Evolutionary conservation across 1,284 basidiomycete species (phyloP), one percentile per base, ranked within the genome.

Genomic region (Boletus holoroseus): DNA sequence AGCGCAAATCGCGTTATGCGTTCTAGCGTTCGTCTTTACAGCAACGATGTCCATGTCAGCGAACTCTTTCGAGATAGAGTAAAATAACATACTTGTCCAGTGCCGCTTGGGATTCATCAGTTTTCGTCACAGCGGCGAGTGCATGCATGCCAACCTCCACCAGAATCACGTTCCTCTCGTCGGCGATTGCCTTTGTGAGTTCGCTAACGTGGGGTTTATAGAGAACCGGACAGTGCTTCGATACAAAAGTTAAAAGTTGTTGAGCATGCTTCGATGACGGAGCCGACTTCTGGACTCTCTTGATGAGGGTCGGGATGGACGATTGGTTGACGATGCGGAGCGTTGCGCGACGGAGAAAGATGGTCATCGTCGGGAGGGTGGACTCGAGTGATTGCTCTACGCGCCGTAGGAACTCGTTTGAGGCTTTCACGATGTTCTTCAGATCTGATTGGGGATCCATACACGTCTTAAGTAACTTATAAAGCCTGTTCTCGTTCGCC

Each of bases 391-490:
- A 76, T 62, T 88, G 83, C 53, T 91, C 88, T 9, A 92, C 64
- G 26, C 91, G 81, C 13, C 83, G 80, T 15, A 82, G 62, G 61
- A 94, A 86, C 64, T 96, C 94, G 61, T 74, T 79, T 83, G 78
- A 79, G 7, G 88, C 76, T 69, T 95, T 97, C 53, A 89, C 73
- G 2, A 94, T 75, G 5, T 77, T 76, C 64, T 88, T 91, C 26
- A 98, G 70, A 62, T 95, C 90, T 0, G 85, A 85, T 58, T 91
- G 83, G 0, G 85, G 75, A 65, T 97, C 92, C 71, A 91, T 79
- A 60, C 89, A 85, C 0, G 79, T 84, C 63, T 82, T 86, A 38
- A 95, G 73, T 5, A 94, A 74, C 67, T 88, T 92, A 73, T 94
- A 96, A 9, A 95, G 72, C 44, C 91, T 78, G 18, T 77, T 77